Evolutionary conservation across 148 eudicot species (phyloP), one percentile per base, ranked within the genome.

Genomic region (Beta vulgaris): DNA sequence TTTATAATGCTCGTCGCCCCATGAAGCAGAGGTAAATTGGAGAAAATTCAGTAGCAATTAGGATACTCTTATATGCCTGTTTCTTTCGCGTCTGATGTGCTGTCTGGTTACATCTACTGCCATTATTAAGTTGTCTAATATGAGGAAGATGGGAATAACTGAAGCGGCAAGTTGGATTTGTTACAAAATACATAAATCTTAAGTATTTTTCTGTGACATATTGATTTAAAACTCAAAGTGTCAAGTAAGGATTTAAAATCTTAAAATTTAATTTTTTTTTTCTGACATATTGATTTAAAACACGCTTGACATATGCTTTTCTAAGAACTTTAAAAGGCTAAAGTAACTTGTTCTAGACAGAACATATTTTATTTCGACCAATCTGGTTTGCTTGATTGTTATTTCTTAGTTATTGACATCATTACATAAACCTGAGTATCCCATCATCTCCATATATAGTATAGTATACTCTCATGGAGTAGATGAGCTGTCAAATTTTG

Each of bases 1-100:
- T 91, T 49, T 93, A 93, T 72, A 93, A 93, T 86, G 98, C 98
- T 55, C 92, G 97, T 18, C 91, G 98, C 43, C 96, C 98, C 26
- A 93, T 93, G 98, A 93, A 93, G 80, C 98, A 93, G 74, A 85
- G 98, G 98, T 91, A 82, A 64, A 14, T 76, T 37, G 69, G 25
- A 14, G 37, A 72, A 72, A 21, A 51, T 43, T 43, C 21, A 49
- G 21, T 44, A 19, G 10, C 13, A 13, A 42, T 70, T 49, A 36
- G 57, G 48, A 35, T 23, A 21, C 9, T 48, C 26, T n/a, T n/a
- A n/a, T 36, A 34, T 16, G 5, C 37, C 3, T 34, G 31, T 32
- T 31, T 34, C 21, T 12, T 49, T n/a, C 37, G 11, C 28, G 31
- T 25, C 53, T 40, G 7, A 37, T 31, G n/a, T 32, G 21, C 16